Percentiles rank a stretch among this genome's conserved stretches.
These are phyloP conservation scores for Ogataea paradorogensis DNA, from an alignment of 805 yeast species.

Conservation along the genomic window DNA sequence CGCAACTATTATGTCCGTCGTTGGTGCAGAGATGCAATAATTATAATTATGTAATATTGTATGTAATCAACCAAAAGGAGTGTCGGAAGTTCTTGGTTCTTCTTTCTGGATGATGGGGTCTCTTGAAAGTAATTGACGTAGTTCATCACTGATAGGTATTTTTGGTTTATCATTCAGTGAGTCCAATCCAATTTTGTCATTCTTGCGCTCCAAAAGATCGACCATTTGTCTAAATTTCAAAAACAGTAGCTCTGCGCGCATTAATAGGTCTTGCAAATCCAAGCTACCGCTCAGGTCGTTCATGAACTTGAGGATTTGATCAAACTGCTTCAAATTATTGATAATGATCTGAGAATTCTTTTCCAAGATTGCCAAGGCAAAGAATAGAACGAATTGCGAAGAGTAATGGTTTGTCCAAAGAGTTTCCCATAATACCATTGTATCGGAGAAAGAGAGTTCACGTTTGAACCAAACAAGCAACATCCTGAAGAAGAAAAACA, in stretches of 20 bases:
- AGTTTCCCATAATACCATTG: slow-evolving; percentile 84
- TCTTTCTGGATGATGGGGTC: slow-evolving; percentile 57
- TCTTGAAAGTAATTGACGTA: slow-evolving; percentile 58
- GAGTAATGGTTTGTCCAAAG: slow-evolving; percentile 85
- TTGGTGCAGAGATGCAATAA: slow-evolving; percentile 15
- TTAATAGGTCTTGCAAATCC: slow-evolving; percentile 70
- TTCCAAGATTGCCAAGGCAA: slow-evolving; percentile 86
- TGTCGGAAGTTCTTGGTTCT: slow-evolving; percentile 29
- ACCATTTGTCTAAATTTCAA: slow-evolving; percentile 77
- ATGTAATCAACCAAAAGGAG: slow-evolving; percentile 28
- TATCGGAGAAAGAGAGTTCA: slow-evolving; percentile 78
- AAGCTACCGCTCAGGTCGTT: slow-evolving; percentile 81
- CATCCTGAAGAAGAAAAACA: slow-evolving; percentile 95
- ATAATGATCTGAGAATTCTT: slow-evolving; percentile 78
- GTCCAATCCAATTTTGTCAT: slow-evolving; percentile 21
- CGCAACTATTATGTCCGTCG: neutral
- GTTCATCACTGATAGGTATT: slow-evolving; percentile 44
- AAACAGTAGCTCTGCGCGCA: slow-evolving; percentile 82
- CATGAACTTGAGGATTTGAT: slow-evolving; percentile 88
- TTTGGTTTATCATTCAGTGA: slow-evolving; percentile 6
- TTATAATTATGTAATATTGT: neutral
- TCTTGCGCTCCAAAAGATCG: slow-evolving; percentile 63
- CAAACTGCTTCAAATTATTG: slow-evolving; percentile 72
- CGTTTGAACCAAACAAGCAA: slow-evolving; percentile 92
- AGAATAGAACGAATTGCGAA: slow-evolving; percentile 82